phyloP scores from a whole-genome alignment of 2,329 filamentous ascomycete genomes.

The Colletotrichum lini region DNA sequence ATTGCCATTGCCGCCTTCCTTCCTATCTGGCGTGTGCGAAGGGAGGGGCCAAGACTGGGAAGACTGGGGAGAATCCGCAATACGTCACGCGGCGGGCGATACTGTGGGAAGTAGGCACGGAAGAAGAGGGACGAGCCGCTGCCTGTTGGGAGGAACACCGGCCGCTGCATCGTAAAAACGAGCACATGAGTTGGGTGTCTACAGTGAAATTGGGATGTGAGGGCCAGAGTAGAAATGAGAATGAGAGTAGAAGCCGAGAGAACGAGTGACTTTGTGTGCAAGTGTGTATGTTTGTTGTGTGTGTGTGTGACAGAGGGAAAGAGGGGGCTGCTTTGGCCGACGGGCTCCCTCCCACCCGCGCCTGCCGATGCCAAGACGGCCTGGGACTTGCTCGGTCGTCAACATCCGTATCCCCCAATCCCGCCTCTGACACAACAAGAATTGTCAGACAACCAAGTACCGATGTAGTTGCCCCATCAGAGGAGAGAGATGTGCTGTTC shows the following conservation, averaged over 20 bases:
- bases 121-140: neutral
- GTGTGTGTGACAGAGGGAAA: neutral
- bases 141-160: neutral
- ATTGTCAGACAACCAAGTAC: neutral
- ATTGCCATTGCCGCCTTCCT: neutral
- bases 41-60: neutral
- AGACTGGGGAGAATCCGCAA: neutral
- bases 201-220: too few relatives aligned
- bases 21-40: neutral
- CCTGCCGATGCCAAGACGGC: constrained; percentile 23
- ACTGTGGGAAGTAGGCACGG: neutral
- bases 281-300: too few relatives aligned
- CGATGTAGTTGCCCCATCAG: neutral
- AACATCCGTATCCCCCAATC: neutral
- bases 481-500: neutral
- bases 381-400: constrained; percentile 14
- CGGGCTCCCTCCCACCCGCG: neutral
- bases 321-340: neutral
- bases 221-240: too few relatives aligned
- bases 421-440: neutral
- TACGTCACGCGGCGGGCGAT: constrained; percentile 9
- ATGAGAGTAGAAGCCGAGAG: too few relatives aligned
- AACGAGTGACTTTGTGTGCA: too few relatives aligned
- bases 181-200: too few relatives aligned
- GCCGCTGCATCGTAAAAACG: neutral